Evolutionary conservation across 2,329 filamentous ascomycete species (phyloP).

Genomic region (Aquanectria penicillioides): DNA sequence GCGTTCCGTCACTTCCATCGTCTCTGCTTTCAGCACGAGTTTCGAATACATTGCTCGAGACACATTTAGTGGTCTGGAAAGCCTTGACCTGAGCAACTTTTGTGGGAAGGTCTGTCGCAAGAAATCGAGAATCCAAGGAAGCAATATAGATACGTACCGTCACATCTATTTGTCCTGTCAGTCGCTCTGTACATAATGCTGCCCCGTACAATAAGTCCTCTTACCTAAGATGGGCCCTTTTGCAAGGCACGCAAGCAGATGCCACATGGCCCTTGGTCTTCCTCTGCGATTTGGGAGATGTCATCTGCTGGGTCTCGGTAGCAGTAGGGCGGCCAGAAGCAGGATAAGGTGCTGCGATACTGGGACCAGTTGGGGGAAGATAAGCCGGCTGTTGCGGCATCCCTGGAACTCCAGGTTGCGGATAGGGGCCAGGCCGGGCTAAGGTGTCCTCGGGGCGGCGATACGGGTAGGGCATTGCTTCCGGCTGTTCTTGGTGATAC

Average conservation of each 20-base stretch:
- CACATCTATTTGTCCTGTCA: slow-evolving; percentile 58
- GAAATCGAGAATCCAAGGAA: slow-evolving; percentile 3
- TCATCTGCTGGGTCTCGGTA: slow-evolving; percentile 58
- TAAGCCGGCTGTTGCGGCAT: slow-evolving; percentile 37
- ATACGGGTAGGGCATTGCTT: slow-evolving; percentile 39
- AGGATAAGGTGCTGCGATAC: slow-evolving; percentile 33
- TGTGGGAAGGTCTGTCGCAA: neutral
- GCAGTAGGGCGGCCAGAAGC: slow-evolving; percentile 46
- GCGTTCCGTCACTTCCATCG: no score
- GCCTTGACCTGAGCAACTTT: no score
- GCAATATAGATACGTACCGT: slow-evolving; percentile 63
- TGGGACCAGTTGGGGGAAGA: slow-evolving; percentile 30
- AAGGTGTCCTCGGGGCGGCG: slow-evolving; percentile 38
- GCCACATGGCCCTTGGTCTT: slow-evolving; percentile 85
- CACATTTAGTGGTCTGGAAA: neutral
- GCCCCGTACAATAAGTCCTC: slow-evolving; percentile 26
- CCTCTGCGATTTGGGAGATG: slow-evolving; percentile 69
- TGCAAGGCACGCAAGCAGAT: slow-evolving; percentile 87
- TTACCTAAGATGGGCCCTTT: slow-evolving; percentile 80
- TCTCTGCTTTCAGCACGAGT: no score
- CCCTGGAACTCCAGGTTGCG: slow-evolving; percentile 30
- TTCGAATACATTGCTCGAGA: no score
- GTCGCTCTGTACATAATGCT: slow-evolving; percentile 1
- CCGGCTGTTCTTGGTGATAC: slow-evolving; percentile 41
- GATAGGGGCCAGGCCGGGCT: slow-evolving; percentile 39